A percentile compares a stretch with the other conserved stretches of the same genome.
Evolutionary conservation across 441 rosid species (phyloP).

Genomic region (Cnidoscolus chayamansa): DNA sequence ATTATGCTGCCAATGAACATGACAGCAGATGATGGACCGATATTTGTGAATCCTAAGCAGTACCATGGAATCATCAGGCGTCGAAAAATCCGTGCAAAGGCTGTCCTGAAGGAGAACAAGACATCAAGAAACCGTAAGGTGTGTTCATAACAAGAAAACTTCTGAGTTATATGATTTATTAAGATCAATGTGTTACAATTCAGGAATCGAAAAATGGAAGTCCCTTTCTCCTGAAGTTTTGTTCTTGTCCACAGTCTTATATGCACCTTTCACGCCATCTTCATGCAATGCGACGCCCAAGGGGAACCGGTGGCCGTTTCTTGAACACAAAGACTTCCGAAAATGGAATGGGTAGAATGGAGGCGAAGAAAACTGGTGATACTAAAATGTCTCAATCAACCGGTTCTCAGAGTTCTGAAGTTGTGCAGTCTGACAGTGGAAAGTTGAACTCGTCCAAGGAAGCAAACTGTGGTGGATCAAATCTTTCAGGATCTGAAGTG

Average conservation of each 20-base stretch:
- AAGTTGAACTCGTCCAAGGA: slow-evolving; percentile 49
- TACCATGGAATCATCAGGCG: slow-evolving; percentile 87
- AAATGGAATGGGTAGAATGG: slow-evolving; percentile 28
- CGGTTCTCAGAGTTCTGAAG: slow-evolving; percentile 73
- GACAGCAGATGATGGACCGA: slow-evolving; percentile 70
- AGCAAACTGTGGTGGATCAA: slow-evolving; percentile 37
- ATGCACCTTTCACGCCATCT: slow-evolving; percentile 88
- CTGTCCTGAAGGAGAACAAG: slow-evolving; percentile 52
- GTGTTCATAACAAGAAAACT: not conserved
- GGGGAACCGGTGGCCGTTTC: slow-evolving; percentile 90
- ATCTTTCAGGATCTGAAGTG: slow-evolving; percentile 61
- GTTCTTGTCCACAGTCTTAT: slow-evolving; percentile 49
- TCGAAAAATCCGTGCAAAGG: slow-evolving; percentile 79
- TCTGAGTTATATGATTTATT: not conserved
- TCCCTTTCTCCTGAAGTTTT: not conserved
- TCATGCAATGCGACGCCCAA: slow-evolving; percentile 87
- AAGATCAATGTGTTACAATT: not conserved
- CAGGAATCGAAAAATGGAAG: too few relatives aligned
- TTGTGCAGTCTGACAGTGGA: slow-evolving; percentile 62
- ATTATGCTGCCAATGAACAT: slow-evolving; percentile 80
- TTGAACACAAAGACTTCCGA: slow-evolving; percentile 49
- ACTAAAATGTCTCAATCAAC: slow-evolving; percentile 34
- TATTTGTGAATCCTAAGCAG: slow-evolving; percentile 90
- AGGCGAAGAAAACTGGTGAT: slow-evolving; percentile 29
- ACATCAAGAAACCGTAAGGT: slow-evolving; percentile 56